Conservation (phyloP, 257 asterid genomes). For the Solanum appendiculatum region DNA sequence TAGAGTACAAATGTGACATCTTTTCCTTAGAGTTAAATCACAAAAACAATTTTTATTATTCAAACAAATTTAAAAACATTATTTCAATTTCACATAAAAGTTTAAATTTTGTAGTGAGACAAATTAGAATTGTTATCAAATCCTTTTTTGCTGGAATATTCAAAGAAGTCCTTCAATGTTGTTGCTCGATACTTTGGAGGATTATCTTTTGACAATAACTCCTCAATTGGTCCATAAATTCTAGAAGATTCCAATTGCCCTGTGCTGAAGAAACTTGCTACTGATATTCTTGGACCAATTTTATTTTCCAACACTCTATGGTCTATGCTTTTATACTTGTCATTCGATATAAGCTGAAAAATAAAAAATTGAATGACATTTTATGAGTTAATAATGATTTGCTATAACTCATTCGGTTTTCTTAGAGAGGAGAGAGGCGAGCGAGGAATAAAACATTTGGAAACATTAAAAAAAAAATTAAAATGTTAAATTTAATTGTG, state of each 20-base stretch:
- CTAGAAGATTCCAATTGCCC: conserved; percentile 14
- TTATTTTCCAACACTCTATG: conserved; percentile 45
- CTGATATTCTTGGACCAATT: conserved; percentile 46
- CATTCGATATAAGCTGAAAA: conserved; percentile 49
- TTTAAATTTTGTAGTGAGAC: conserved; percentile 35
- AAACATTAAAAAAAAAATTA: neutral
- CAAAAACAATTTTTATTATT: neutral
- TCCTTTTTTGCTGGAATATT: conserved; percentile 25
- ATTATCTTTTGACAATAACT: conserved; percentile 39
- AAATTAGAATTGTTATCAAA: conserved; percentile 39
- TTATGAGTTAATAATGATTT: neutral
- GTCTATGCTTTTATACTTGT: conserved; percentile 40
- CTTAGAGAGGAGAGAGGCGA: too few species aligned
- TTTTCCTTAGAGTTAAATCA: neutral
- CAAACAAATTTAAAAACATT: neutral
- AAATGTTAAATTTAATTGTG: too few species aligned
- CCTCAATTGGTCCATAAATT: conserved; percentile 51
- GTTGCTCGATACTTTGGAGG: conserved; percentile 52
- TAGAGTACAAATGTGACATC: neutral
- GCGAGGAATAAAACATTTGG: neutral
- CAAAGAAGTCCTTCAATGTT: conserved; percentile 31
- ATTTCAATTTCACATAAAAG: neutral
- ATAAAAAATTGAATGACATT: too few species aligned
- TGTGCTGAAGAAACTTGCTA: conserved; percentile 53
- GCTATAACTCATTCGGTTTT: neutral